Conservation (phyloP, 345 rosid species). For the Psidium friedrichsthalianum region DNA sequence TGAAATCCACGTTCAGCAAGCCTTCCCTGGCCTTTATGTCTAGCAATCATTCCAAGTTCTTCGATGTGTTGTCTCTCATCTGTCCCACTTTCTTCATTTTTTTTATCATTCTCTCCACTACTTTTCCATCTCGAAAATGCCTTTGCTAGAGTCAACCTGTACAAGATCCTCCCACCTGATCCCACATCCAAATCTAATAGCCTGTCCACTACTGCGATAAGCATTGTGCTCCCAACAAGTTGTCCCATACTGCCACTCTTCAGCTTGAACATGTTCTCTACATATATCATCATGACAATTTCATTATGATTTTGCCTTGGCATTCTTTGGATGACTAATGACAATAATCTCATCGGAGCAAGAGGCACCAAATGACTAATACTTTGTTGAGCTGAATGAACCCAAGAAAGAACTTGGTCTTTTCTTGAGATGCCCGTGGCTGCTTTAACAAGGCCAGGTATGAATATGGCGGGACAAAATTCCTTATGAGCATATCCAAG, state of each 20-base stretch:
- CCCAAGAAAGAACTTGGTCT: constrained; percentile 53
- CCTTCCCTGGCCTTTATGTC: constrained; percentile 94
- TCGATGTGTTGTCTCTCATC: too few species aligned
- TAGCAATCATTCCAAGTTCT: too few species aligned
- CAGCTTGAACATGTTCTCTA: constrained; percentile 72
- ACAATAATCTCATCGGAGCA: constrained; percentile 46
- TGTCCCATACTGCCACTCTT: constrained; percentile 61
- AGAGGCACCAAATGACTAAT: constrained; percentile 64
- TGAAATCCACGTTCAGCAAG: constrained; percentile 84
- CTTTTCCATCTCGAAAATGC: constrained; percentile 80
- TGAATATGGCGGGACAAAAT: constrained; percentile 52
- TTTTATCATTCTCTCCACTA: too few species aligned
- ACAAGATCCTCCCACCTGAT: constrained; percentile 74
- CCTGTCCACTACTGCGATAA: constrained; percentile 62
- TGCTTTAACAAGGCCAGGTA: constrained; percentile 22
- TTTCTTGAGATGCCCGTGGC: constrained; percentile 36
- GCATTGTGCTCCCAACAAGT: constrained; percentile 58
- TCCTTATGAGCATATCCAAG: constrained; percentile 54
- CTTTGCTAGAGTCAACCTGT: constrained; percentile 59
- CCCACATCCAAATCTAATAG: constrained; percentile 80
- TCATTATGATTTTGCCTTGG: constrained; percentile 34
- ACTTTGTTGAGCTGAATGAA: constrained; percentile 53
- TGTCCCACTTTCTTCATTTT: too few species aligned
- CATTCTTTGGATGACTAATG: constrained; percentile 44
- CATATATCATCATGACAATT: constrained; percentile 24